A percentile compares a stretch with the other conserved stretches of the same genome.
Evolutionary conservation across 1,139 yeast genomes (phyloP).

Genomic region (Barnettozyma hawaiiensis): DNA sequence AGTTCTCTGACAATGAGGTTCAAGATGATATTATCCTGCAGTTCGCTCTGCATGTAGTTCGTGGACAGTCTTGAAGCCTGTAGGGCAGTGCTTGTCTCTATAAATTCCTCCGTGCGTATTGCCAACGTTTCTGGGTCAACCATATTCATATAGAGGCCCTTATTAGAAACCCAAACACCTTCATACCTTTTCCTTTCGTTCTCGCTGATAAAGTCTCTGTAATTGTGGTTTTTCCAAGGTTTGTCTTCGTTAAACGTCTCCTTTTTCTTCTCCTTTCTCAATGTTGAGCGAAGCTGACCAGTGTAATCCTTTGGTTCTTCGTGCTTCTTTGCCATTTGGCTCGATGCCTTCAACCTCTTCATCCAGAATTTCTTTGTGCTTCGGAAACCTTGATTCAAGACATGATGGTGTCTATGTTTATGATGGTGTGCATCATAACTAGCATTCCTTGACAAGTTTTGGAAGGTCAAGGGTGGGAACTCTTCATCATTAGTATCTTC

Average conservation of each 20-base stretch:
- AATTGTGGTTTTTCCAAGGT: constrained; percentile 90
- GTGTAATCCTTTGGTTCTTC: constrained; percentile 15
- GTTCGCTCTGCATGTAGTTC: constrained; percentile 30
- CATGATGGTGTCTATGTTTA: constrained; percentile 6
- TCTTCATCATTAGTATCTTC: constrained; percentile 13
- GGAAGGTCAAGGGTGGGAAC: constrained; percentile 18
- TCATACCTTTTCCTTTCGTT: constrained; percentile 83
- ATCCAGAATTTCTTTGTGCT: constrained; percentile 25
- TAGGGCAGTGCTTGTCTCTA: constrained; percentile 19
- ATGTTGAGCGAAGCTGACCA: constrained; percentile 55
- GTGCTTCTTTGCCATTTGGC: neutral
- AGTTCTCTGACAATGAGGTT: constrained; percentile 63
- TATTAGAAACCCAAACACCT: constrained; percentile 89
- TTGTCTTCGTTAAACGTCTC: constrained; percentile 75
- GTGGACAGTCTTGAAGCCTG: constrained; percentile 21
- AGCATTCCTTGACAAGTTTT: constrained; percentile 1
- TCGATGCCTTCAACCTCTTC: constrained; percentile 19
- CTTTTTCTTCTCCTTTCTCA: constrained; percentile 54
- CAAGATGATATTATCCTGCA: constrained; percentile 37
- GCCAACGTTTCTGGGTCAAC: constrained; percentile 33
- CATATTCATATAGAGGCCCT: constrained; percentile 52
- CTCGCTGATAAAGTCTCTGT: constrained; percentile 54
- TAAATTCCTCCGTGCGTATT: constrained; percentile 27
- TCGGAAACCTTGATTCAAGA: constrained; percentile 14
- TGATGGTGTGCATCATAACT: neutral